A percentile compares a stretch with the other conserved stretches of the same genome.
These are phyloP conservation scores for Hansenula sp. DNA, from an alignment of 1,139 yeast genomes.

Conservation along the genomic window DNA sequence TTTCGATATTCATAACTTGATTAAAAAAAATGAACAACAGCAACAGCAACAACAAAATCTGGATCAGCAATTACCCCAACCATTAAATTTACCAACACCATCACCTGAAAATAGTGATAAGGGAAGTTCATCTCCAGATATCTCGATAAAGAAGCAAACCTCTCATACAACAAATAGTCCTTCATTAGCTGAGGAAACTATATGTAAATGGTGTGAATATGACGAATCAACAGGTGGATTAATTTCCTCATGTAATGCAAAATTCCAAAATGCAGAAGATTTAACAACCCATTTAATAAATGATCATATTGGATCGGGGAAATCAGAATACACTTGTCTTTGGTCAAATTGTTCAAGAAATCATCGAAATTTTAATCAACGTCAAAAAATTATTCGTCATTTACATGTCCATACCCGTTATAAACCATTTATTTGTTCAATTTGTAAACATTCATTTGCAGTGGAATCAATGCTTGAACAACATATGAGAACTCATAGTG, in stretches of 20 bases:
- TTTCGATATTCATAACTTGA: slow-evolving; percentile 19
- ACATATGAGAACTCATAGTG: slow-evolving; percentile 84
- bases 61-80: background rate
- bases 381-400: slow-evolving; percentile 85
- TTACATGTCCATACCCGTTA: slow-evolving; percentile 83
- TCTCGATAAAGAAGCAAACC: background rate
- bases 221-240: slow-evolving; percentile 1
- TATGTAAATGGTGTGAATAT: slow-evolving; percentile 16
- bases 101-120: slow-evolving; percentile 6
- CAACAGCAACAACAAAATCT: slow-evolving; percentile 3
- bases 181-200: slow-evolving; percentile 13
- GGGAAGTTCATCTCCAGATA: background rate
- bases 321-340: slow-evolving; percentile 61
- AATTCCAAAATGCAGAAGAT: slow-evolving; percentile 50
- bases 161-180: background rate
- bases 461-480: slow-evolving; percentile 51
- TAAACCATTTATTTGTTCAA: slow-evolving; percentile 67
- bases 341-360: slow-evolving; percentile 80
- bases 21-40: slow-evolving; percentile 12
- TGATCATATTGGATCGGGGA: slow-evolving; percentile 72
- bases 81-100: slow-evolving; percentile 15
- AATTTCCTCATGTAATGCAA: slow-evolving; percentile 37
- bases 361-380: slow-evolving; percentile 62
- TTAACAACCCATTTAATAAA: slow-evolving; percentile 67
- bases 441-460: slow-evolving; percentile 66